phyloP scores from a whole-genome alignment of 75 land plant genomes.

The Cupressus sempervirens region DNA sequence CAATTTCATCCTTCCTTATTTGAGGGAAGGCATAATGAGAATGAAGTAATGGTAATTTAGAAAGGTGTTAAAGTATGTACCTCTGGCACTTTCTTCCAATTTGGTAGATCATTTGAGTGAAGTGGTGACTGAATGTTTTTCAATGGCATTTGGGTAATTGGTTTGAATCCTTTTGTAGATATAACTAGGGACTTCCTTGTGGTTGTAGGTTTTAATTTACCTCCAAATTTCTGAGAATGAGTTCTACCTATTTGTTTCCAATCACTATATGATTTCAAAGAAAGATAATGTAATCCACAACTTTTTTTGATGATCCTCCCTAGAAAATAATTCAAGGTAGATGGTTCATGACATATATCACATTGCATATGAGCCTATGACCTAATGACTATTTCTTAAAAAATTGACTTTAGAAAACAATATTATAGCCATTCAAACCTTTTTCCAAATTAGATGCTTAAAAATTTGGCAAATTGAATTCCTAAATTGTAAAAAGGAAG shows the following conservation, averaged over 20 bases:
- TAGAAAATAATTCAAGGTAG: conserved; percentile 13
- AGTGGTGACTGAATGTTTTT: not conserved
- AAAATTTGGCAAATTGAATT: conserved; percentile 76
- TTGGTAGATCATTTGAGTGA: not conserved
- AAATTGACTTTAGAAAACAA: not conserved
- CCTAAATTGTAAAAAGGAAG: conserved; percentile 72
- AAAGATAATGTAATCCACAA: conserved; percentile 81
- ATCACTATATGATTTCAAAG: conserved; percentile 70
- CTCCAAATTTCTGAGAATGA: conserved; percentile 73
- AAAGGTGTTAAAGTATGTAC: not conserved
- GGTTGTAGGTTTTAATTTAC: conserved; percentile 30
- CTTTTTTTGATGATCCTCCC: conserved; percentile 66
- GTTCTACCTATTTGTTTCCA: conserved; percentile 69
- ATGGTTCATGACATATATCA: not conserved
- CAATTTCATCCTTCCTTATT: not conserved
- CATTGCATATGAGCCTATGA: not conserved
- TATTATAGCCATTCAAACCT: conserved; percentile 21
- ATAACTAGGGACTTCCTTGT: conserved; percentile 23
- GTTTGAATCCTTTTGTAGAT: conserved; percentile 43
- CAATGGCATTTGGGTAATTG: conserved; percentile 21
- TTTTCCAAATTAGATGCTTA: conserved; percentile 88
- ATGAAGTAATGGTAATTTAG: not conserved
- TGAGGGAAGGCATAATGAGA: not conserved
- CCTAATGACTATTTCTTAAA: not conserved
- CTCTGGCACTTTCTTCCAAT: not conserved